Conservation (phyloP, 2,329 filamentous ascomycete species). For the Aspergillus latus region DNA sequence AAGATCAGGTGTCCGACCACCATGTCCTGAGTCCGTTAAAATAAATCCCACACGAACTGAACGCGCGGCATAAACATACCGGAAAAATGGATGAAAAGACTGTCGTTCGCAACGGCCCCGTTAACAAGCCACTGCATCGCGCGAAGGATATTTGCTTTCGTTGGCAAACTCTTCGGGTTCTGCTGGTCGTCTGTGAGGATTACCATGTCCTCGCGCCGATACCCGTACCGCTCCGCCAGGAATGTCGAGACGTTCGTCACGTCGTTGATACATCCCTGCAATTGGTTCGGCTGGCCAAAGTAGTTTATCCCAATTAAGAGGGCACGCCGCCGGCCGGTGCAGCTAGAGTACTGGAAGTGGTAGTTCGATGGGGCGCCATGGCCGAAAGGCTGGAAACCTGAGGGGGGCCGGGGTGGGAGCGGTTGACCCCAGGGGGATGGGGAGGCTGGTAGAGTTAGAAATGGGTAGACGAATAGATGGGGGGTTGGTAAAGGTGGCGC, state of each 20-base stretch:
- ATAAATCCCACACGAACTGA: no score
- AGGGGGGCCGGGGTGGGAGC: slow-evolving; percentile 65
- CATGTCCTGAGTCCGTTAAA: slow-evolving; percentile 57
- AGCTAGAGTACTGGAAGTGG: slow-evolving; percentile 88
- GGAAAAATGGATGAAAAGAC: slow-evolving; percentile 95
- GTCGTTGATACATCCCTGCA: slow-evolving; percentile 93
- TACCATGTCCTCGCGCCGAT: slow-evolving; percentile 95
- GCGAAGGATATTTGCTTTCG: slow-evolving; percentile 87
- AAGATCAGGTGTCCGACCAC: slow-evolving; percentile 69
- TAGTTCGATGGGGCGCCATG: slow-evolving; percentile 77
- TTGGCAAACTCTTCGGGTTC: slow-evolving; percentile 95
- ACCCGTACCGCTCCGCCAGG: slow-evolving; percentile 79
- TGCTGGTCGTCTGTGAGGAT: slow-evolving; percentile 93
- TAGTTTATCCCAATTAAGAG: slow-evolving; percentile 95
- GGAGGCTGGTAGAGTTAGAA: slow-evolving; percentile 36
- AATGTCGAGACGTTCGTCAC: slow-evolving; percentile 95
- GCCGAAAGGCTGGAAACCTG: slow-evolving; percentile 70
- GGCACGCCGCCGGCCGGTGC: slow-evolving; percentile 83
- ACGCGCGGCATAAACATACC: slow-evolving; percentile 51
- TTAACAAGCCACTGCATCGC: slow-evolving; percentile 99
- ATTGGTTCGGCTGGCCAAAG: slow-evolving; percentile 82
- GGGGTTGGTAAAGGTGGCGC: no score
- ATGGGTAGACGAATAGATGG: slow-evolving; percentile 7
- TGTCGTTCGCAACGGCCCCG: slow-evolving; percentile 87
- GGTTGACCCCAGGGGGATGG: slow-evolving; percentile 54